A percentile compares a stretch with the other conserved stretches of the same genome.
phyloP scores from a whole-genome alignment of 2,329 filamentous ascomycete species.

The Stemphylium lycopersici region DNA sequence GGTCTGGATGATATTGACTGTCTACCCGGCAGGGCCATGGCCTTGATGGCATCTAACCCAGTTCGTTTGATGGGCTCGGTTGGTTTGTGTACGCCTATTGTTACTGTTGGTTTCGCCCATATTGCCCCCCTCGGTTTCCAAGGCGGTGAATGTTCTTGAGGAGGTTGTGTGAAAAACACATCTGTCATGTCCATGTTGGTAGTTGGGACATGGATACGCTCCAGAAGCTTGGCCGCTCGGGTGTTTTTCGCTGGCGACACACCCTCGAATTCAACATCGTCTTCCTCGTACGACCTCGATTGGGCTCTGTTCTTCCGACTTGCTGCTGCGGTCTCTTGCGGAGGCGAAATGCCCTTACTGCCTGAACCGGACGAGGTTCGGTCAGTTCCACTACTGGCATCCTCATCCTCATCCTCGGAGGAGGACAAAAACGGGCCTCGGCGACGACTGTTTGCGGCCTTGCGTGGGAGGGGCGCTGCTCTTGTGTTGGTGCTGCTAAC shows the following conservation, averaged over 20 bases:
- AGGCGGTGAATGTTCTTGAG: slow-evolving; percentile 50
- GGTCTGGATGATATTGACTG: slow-evolving; percentile 36
- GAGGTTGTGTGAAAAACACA: slow-evolving; percentile 53
- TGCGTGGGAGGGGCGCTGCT: slow-evolving; percentile 29
- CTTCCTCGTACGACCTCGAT: slow-evolving; percentile 15
- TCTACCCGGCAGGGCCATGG: slow-evolving; percentile 32
- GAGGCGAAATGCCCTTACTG: slow-evolving; percentile 15
- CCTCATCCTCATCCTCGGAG: slow-evolving; percentile 35
- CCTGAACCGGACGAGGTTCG: slow-evolving; percentile 12
- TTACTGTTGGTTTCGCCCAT: slow-evolving; percentile 52
- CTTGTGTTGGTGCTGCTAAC: slow-evolving; percentile 34
- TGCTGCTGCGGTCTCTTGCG: slow-evolving; percentile 10
- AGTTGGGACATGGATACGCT: slow-evolving; percentile 53
- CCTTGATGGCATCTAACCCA: slow-evolving; percentile 28
- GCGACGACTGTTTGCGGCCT: slow-evolving; percentile 19
- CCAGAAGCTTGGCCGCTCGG: slow-evolving; percentile 45
- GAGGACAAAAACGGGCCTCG: slow-evolving; percentile 34
- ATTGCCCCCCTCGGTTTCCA: slow-evolving; percentile 55
- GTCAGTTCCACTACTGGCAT: slow-evolving; percentile 17
- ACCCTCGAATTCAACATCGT: slow-evolving; percentile 9
- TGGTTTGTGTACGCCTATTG: slow-evolving; percentile 35
- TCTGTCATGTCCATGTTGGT: slow-evolving; percentile 50
- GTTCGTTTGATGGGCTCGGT: slow-evolving; percentile 21
- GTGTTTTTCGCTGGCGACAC: slow-evolving; percentile 32
- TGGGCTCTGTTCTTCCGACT: slow-evolving; percentile 22